A percentile compares a stretch with the other conserved stretches of the same genome.
These are phyloP conservation scores for Fomitopsis pulvina DNA, from an alignment of 768 basidiomycete genomes.

Conservation along the genomic window DNA sequence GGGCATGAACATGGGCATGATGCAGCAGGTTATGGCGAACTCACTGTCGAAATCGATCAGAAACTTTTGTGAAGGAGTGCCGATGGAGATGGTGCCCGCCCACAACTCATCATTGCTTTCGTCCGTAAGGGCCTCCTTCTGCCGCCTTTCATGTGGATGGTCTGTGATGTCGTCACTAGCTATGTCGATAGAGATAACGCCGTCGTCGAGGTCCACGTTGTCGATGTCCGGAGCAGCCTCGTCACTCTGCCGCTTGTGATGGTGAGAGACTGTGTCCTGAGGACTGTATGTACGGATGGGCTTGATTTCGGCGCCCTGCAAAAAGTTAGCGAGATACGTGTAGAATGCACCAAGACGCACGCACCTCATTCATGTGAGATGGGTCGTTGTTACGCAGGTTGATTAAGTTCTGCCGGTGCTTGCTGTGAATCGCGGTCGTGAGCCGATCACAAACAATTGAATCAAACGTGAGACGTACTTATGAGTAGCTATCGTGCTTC, in stretches of 20 bases:
- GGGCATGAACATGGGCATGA: not conserved
- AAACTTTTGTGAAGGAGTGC: slow-evolving; percentile 30
- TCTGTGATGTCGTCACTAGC: slow-evolving; percentile 9
- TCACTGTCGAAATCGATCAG: slow-evolving; percentile 33
- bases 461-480: slow-evolving; percentile 8
- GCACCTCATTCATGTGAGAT: not conserved
- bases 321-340: slow-evolving; percentile 10
- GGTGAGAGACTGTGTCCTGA: no score
- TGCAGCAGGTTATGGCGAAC: not conserved
- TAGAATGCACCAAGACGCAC: not conserved
- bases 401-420: slow-evolving; percentile 14
- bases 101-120: slow-evolving; percentile 30
- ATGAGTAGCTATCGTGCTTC: slow-evolving; percentile 6
- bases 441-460: not conserved
- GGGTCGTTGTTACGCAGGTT: slow-evolving; percentile 10
- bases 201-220: no score
- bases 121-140: slow-evolving; percentile 29
- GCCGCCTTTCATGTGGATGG: slow-evolving; percentile 18
- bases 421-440: slow-evolving; percentile 4
- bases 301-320: slow-evolving; percentile 24
- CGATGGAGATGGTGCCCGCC: slow-evolving; percentile 34
- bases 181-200: slow-evolving; percentile 6
- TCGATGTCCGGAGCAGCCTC: no score
- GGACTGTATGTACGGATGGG: slow-evolving; percentile 13
- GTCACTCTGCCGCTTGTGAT: no score